These are phyloP conservation scores for Kockovaella imperatae DNA, from an alignment of 768 basidiomycete species.

Conservation along the genomic window DNA sequence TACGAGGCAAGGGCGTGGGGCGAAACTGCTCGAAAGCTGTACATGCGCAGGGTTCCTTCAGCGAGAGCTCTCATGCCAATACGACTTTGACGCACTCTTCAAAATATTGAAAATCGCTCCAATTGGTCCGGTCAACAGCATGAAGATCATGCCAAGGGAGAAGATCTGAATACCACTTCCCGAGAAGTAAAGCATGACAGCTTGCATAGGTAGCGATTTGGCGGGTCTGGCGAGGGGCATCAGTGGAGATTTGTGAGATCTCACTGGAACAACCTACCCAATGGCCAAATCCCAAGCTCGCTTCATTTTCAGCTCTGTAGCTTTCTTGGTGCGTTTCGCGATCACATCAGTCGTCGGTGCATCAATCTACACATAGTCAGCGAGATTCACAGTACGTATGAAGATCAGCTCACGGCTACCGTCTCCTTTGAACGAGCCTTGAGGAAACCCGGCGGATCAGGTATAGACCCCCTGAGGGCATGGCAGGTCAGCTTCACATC, in stretches of 20 bases:
- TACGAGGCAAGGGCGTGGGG: constrained; percentile 36
- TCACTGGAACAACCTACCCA: constrained; percentile 26
- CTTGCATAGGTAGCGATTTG: constrained; percentile 91
- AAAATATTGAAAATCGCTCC: constrained; percentile 74
- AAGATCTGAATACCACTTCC: constrained; percentile 93
- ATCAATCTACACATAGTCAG: not conserved
- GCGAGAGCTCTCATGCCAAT: not conserved
- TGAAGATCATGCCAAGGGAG: constrained; percentile 91
- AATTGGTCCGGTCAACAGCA: constrained; percentile 79
- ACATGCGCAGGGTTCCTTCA: not conserved
- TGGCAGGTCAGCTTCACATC: constrained; percentile 1
- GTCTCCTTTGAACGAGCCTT: no score
- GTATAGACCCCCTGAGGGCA: constrained; percentile 13
- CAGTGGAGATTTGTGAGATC: not conserved
- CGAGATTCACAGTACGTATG: no score
- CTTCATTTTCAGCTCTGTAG: constrained; percentile 37
- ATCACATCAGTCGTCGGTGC: constrained; percentile 8
- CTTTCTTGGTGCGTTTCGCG: constrained; percentile 11
- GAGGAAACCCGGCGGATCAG: constrained; percentile 33
- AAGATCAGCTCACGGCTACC: no score
- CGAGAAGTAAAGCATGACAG: constrained; percentile 98
- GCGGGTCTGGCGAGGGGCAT: constrained; percentile 51
- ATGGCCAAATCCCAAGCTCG: constrained; percentile 43
- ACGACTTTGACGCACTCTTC: constrained; percentile 52
- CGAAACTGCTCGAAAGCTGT: constrained; percentile 61